Evolutionary conservation across 768 basidiomycete genomes (phyloP).

Genomic region (Pulveroboletus ravenelii): DNA sequence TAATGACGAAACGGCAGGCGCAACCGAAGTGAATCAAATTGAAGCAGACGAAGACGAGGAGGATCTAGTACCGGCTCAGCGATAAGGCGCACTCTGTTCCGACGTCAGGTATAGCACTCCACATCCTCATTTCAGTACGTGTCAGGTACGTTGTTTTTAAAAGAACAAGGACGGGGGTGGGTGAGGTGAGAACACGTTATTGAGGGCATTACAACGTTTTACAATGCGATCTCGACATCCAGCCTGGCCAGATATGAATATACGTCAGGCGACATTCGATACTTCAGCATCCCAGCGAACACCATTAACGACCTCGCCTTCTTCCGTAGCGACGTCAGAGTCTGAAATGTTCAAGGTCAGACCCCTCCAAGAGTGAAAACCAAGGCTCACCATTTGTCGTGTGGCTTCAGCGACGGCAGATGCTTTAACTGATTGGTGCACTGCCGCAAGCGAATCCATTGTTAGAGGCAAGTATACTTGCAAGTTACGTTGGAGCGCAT

Average conservation of each 20-base stretch:
- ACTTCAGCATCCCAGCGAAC: conserved; percentile 83
- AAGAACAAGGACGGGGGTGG: background rate
- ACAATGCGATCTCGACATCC: conserved; percentile 83
- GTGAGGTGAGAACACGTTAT: background rate
- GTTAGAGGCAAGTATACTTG: conserved; percentile 83
- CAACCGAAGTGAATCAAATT: conserved; percentile 28
- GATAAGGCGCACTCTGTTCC: conserved; percentile 11
- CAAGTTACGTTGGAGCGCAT: conserved; percentile 84
- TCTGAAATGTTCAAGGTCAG: conserved; percentile 37
- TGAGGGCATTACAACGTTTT: background rate
- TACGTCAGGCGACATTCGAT: conserved; percentile 85
- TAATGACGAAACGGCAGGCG: no score
- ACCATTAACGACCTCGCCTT: conserved; percentile 85
- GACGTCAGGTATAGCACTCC: background rate
- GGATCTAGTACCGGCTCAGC: conserved; percentile 28
- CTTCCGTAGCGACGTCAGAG: conserved; percentile 60
- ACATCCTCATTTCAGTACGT: background rate
- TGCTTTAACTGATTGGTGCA: conserved; percentile 73
- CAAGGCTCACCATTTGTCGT: conserved; percentile 60
- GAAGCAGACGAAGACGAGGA: conserved; percentile 20
- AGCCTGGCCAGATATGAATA: conserved; percentile 82
- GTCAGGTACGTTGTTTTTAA: conserved; percentile 17
- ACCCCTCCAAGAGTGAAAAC: conserved; percentile 6
- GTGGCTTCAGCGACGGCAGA: conserved; percentile 69
- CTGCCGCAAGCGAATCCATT: conserved; percentile 85